Evolutionary conservation across 305 asterid genomes (phyloP).

Genomic region (Solanum hybrid): DNA sequence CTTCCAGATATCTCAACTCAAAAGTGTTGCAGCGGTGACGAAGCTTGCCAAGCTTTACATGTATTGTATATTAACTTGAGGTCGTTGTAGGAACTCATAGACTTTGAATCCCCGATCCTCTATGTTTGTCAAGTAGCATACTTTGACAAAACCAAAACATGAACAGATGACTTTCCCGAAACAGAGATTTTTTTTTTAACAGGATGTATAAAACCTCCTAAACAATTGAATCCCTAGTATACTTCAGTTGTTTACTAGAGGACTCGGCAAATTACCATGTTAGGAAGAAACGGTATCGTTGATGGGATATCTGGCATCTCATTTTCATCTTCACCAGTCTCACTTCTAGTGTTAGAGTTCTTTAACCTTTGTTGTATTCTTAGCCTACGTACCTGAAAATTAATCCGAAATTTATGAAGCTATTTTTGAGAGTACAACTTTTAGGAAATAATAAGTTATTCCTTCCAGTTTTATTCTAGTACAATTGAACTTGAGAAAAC

Average conservation of each 20-base stretch:
- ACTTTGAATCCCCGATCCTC: not conserved
- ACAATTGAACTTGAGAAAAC: conserved; percentile 7
- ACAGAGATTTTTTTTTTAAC: not conserved
- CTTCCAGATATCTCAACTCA: not conserved
- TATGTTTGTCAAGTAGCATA: not conserved
- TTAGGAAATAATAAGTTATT: not conserved
- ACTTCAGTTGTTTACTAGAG: not conserved
- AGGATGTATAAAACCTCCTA: not conserved
- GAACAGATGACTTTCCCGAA: not conserved
- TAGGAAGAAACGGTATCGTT: conserved; percentile 82
- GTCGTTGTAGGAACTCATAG: not conserved
- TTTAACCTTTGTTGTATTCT: conserved; percentile 73
- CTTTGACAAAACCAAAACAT: not conserved
- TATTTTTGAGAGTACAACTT: not conserved
- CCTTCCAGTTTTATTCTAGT: not conserved
- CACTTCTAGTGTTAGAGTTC: conserved; percentile 19
- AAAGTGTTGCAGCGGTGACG: not conserved
- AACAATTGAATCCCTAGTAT: not conserved
- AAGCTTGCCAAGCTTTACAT: not conserved
- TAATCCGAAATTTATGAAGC: not conserved
- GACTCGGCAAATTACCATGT: conserved; percentile 44
- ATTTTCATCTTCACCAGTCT: conserved; percentile 30
- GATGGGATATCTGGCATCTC: conserved; percentile 91
- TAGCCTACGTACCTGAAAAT: conserved; percentile 63
- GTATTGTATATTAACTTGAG: not conserved